Base-by-base conservation (phyloP, 2,329 filamentous ascomycete genomes). In the Colletotrichum sp. region DNA sequence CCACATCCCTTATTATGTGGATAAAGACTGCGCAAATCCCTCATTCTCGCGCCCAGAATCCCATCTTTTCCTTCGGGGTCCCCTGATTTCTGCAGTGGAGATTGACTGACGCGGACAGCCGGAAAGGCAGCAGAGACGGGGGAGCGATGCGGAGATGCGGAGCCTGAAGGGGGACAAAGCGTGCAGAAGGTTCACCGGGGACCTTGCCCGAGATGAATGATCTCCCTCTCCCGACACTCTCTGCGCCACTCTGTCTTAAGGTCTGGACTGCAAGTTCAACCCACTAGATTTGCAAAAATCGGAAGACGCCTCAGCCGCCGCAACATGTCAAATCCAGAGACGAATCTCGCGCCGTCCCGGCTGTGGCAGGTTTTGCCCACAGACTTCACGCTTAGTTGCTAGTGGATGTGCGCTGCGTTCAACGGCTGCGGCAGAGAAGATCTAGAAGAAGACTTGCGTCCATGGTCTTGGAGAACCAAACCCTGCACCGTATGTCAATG, bases 1-100 rank as follows among this genome's bases (percentile, higher is more conserved):
- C 69, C 69, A 32, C 62, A 28, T 72, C 62, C 69, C 39, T 72
- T 72, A 66, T 66, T 67, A 30, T 72, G 69, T 72, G 69, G 69
- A 72, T 72, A 71, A 57, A 2, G 13, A 1, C 6, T 21, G 39
- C 21, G 60, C 69, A 66, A 44, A 66, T 72, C 49, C 60, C 69
- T 72, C 49, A 67, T 6, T 21, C 32, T 39, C n/a, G 9, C 26
- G 36, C 26, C 36, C n/a, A 49, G 8, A 13, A 9, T 39, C 68
- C 36, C 36, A 39, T 49, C 28, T n/a, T 15, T 32, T 7, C n/a
- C 28, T 24, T 28, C 1, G 5, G 57, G 59, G 39, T 64, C 60
- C 59, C 59, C 69, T 71, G 21, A 52, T 28, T 34, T 65, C 44
- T 30, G 16, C 59, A 49, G 67, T 49, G 67, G 55, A 49, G 67